Evolutionary conservation across 2,329 filamentous ascomycete genomes (phyloP).

Genomic region (Podosphaera xanthii): DNA sequence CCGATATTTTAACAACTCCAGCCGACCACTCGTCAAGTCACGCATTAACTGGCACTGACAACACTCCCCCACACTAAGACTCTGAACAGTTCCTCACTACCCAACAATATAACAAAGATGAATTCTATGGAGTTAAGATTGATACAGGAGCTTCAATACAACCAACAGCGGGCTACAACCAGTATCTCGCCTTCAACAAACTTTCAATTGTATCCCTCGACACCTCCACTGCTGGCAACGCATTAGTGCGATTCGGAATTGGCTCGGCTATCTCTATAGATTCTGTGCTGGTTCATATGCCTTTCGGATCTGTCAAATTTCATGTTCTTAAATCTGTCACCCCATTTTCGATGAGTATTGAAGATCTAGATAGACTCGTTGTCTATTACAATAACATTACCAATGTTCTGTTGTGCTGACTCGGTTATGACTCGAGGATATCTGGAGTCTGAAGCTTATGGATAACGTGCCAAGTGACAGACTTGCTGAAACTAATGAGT

Average conservation of each 20-base stretch:
- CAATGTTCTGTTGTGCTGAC: too few species aligned
- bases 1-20: background rate
- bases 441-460: too few species aligned
- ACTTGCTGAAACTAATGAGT: too few species aligned
- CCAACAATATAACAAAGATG: background rate
- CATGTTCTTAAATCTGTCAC: slow-evolving; percentile 1
- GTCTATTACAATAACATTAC: background rate
- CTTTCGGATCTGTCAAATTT: background rate
- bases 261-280: background rate
- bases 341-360: slow-evolving; percentile 1
- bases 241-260: background rate
- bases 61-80: too few species aligned
- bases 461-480: too few species aligned
- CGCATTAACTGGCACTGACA: too few species aligned
- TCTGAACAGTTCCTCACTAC: too few species aligned
- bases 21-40: too few species aligned
- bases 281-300: background rate
- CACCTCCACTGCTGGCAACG: background rate
- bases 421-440: too few species aligned
- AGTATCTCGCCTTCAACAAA: background rate
- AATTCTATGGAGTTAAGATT: slow-evolving; percentile 1
- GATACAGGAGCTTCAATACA: background rate
- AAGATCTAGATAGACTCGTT: background rate
- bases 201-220: background rate
- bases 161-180: background rate